phyloP scores from a whole-genome alignment of 768 basidiomycete genomes.

The Neoboletus magnificus region DNA sequence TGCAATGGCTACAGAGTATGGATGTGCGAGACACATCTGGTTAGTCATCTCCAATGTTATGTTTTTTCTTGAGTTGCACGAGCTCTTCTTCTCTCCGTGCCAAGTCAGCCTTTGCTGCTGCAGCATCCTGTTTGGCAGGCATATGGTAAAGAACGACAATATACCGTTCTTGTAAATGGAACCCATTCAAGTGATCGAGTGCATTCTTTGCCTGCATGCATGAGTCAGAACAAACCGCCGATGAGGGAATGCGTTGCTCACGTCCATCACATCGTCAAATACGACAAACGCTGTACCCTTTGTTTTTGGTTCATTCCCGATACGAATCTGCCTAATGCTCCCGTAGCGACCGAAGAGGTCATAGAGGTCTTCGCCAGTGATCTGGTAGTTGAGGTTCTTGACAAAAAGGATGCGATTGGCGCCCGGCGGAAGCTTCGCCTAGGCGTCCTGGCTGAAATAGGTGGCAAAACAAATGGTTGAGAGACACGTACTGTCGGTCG shows the following conservation, averaged over 20 bases:
- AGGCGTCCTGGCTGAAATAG: background rate
- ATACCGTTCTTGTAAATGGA: slow-evolving; percentile 97
- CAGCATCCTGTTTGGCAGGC: slow-evolving; percentile 95
- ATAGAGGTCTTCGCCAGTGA: slow-evolving; percentile 91
- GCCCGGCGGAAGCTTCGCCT: slow-evolving; percentile 89
- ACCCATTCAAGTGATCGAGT: slow-evolving; percentile 94
- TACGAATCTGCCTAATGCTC: slow-evolving; percentile 90
- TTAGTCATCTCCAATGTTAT: slow-evolving; percentile 78
- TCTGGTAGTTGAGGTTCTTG: slow-evolving; percentile 90
- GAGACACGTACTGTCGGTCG: slow-evolving; percentile 56
- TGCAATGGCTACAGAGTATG: slow-evolving; percentile 6
- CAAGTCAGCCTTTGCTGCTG: slow-evolving; percentile 88
- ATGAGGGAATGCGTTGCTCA: slow-evolving; percentile 36
- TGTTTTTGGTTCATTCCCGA: slow-evolving; percentile 89
- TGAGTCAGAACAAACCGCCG: slow-evolving; percentile 11
- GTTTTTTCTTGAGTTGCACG: slow-evolving; percentile 79
- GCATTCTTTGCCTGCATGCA: slow-evolving; percentile 84
- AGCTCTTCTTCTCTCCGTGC: slow-evolving; percentile 90
- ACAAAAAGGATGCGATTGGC: slow-evolving; percentile 91
- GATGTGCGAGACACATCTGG: slow-evolving; percentile 11
- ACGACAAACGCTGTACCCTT: slow-evolving; percentile 97
- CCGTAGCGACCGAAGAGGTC: slow-evolving; percentile 98
- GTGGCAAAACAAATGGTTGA: background rate
- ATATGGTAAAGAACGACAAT: slow-evolving; percentile 98
- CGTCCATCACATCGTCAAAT: slow-evolving; percentile 95